Base-by-base conservation (phyloP, 2,329 filamentous ascomycete species). In the Rachicladosporium sp. region DNA sequence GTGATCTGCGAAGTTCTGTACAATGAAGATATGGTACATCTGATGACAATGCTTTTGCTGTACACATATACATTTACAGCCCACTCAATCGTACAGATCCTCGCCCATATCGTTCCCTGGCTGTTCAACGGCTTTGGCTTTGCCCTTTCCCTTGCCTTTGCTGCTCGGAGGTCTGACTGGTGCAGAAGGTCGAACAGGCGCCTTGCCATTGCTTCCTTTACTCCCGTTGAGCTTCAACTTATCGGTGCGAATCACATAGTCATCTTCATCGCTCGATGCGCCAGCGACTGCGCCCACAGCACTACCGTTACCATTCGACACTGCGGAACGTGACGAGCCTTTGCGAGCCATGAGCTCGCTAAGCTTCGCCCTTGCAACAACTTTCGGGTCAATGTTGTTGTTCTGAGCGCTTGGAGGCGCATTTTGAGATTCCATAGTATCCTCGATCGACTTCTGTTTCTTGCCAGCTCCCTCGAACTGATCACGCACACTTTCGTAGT, bases 401-500 rank as follows among this genome's bases (percentile, higher is more conserved):
- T n/a, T 31, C 34, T 21, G 34, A 35, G 29, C 27, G 23, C 4
- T 27, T 7, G 23, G 8, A 6, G 23, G 23, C 37, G 32, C 19
- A 8, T 32, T 27, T 33, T 36, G n/a, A 9, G 21, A 23, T 4
- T 35, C 15, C 9, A 19, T 36, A 5, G 12, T 21, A 13, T 15
- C 13, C 13, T 39, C 38, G 55, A 60, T 10, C 48, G 61, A 57
- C 31, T 64, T 58, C 41, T 65, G 61, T 45, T 67, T 64, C 45
- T 66, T 63, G 36, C 68, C 55, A 30, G 59, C 63, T 7, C 80
- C 80, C 56, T 98, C 91, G 55, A 98, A 98, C 11, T 77, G 74
- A 11, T 73, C 76, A 31, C 91, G 71, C 4, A 98, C 89, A 1
- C 74, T 68, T 56, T 94, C 84, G 52, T 96, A 98, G 57, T 98